Base-by-base conservation (phyloP, 2,329 filamentous ascomycete species). In the Phoma herbarum region DNA sequence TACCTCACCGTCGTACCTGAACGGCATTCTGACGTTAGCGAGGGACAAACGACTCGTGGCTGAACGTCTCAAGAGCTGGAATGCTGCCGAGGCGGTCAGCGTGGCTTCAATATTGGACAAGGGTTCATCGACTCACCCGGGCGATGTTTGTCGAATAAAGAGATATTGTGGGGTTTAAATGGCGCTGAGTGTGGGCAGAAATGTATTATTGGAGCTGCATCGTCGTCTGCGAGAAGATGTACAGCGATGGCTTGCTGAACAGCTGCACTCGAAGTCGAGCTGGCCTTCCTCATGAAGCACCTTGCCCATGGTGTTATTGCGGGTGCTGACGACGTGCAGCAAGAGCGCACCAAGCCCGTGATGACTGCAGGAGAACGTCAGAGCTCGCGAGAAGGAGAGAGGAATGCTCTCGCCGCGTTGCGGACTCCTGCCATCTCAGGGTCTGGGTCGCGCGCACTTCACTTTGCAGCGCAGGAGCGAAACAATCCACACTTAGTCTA, bases 1-100 rank as follows among this genome's bases (percentile, higher is more conserved):
- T 48, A 44, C 39, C 57, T 56, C 47, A 52, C 42, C 25, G 57
- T 60, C 29, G 57, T 60, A 56, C 57, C 23, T 52, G 47, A 55
- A 56, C 47, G 52, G 51, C 41, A 35, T 52, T 46, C 43, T 43
- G 51, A 52, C 43, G 42, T 52, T 56, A 56, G 47, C 52, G 47
- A 60, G 42, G 56, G 16, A 51, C 56, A 54, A 26, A 22, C 47
- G 56, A 46, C 45, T 49, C 45, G 45, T 59, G 56, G 45, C 44
- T 53, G 50, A 43, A 46, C 39, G 50, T 42, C 45, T 59, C 37
- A 28, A 41, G 33, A 50, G 45, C 45, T 50, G 56, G 51, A 59
- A 59, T 59, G 51, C 26, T 51, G 50, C 56, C 45, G 45, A 50
- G 42, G 45, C 56, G 50, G 50, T 54, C 56, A 59, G 56, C 56